A percentile compares a stretch with the other conserved stretches of the same genome.
phyloP scores from a whole-genome alignment of 768 basidiomycete species.

The Gymnopilus dilepis region DNA sequence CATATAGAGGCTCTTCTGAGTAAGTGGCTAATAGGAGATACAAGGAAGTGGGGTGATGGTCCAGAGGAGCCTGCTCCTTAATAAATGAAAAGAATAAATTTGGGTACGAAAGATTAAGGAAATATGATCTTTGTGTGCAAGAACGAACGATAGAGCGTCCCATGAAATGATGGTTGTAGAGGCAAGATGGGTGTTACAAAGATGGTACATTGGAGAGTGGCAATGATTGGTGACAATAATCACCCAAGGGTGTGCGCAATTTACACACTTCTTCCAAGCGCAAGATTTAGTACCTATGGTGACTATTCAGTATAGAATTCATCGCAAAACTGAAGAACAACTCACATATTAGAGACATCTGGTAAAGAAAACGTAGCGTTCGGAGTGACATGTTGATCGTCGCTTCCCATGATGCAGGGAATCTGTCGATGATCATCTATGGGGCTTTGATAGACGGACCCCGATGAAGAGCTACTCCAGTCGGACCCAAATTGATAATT shows the following conservation, averaged over 20 bases:
- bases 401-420: conserved; percentile 16
- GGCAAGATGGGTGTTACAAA: conserved; percentile 8
- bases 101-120: conserved; percentile 16
- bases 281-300: conserved; percentile 8
- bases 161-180: not conserved
- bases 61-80: conserved; percentile 21
- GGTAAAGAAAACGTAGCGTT: conserved; percentile 18
- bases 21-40: conserved; percentile 3
- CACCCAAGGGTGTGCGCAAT: conserved; percentile 3
- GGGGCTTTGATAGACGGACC: conserved; percentile 28
- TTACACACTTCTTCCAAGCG: not conserved
- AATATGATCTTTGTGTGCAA: conserved; percentile 1
- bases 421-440: conserved; percentile 24
- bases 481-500: conserved; percentile 24
- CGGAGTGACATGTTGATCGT: conserved; percentile 23
- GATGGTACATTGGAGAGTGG: conserved; percentile 10
- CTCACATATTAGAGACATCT: conserved; percentile 30
- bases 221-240: conserved; percentile 3
- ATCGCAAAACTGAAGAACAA: not conserved
- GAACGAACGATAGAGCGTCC: no score
- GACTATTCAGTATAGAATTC: not conserved
- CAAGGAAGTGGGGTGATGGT: conserved; percentile 1
- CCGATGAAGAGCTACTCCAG: conserved; percentile 24
- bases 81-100: conserved; percentile 17
- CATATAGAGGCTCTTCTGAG: not conserved